A percentile compares a stretch with the other conserved stretches of the same genome.
These are phyloP conservation scores for Kwoniella shandongensis DNA, from an alignment of 768 basidiomycete species.

Conservation along the genomic window DNA sequence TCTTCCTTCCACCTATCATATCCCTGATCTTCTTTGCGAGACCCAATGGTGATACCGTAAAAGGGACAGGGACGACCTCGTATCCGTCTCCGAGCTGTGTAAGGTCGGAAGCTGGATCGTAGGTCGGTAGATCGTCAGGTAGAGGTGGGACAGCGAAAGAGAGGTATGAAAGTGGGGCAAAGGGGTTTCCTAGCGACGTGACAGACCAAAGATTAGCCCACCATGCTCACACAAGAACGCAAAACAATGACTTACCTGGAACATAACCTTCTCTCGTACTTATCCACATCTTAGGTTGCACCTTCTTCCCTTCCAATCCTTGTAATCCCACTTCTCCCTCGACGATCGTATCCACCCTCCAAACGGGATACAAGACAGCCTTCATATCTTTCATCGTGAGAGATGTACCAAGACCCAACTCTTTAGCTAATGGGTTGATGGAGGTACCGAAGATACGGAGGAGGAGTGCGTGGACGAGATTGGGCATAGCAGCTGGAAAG, in stretches of 20 bases:
- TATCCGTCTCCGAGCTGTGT: conserved; percentile 39
- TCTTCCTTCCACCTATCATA: conserved; percentile 23
- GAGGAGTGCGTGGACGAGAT: conserved; percentile 34
- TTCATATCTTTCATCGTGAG: conserved; percentile 42
- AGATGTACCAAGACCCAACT: conserved; percentile 42
- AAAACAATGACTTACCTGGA: conserved; percentile 32
- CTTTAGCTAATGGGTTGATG: conserved; percentile 28
- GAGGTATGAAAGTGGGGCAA: conserved; percentile 46
- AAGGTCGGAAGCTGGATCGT: conserved; percentile 34
- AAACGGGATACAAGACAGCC: conserved; percentile 49
- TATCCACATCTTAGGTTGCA: conserved; percentile 33
- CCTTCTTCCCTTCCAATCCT: not conserved
- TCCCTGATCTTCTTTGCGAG: conserved; percentile 32
- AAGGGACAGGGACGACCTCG: conserved; percentile 45
- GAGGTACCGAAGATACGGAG: conserved; percentile 35
- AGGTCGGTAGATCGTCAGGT: conserved; percentile 36
- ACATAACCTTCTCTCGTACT: conserved; percentile 42
- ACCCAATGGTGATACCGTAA: conserved; percentile 42
- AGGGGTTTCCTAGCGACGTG: conserved; percentile 38
- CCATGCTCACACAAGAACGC: not conserved
- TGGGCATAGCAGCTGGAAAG: conserved; percentile 20
- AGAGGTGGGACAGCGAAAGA: conserved; percentile 45
- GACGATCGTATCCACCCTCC: conserved; percentile 37
- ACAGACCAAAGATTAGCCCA: conserved; percentile 2
- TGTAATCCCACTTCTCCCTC: conserved; percentile 26